phyloP scores from a whole-genome alignment of 306 rosid species.

The Castanopsis chinensis region DNA sequence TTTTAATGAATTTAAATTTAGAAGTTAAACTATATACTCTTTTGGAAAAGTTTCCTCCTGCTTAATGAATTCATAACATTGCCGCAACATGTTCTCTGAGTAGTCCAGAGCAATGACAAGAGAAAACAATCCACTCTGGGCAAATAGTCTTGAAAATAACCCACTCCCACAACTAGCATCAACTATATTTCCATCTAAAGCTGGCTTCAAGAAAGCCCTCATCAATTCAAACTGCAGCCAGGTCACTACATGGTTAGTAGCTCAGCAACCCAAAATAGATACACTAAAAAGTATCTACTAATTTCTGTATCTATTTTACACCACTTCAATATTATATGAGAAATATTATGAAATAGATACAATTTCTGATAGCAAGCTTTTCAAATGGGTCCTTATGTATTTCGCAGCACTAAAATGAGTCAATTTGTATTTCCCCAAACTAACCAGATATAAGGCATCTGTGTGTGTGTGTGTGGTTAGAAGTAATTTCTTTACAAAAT shows the following conservation, averaged over 20 bases:
- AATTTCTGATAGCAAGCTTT: background rate
- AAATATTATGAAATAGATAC: background rate
- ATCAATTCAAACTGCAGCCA: constrained; percentile 76
- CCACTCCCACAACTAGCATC: constrained; percentile 98
- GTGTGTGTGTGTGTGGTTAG: too few species aligned
- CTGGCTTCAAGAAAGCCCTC: constrained; percentile 68
- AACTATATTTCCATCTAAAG: constrained; percentile 74
- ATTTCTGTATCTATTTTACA: background rate
- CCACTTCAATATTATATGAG: background rate
- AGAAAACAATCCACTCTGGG: constrained; percentile 85
- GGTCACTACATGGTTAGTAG: constrained; percentile 16
- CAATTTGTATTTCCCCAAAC: background rate
- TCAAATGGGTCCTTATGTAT: background rate
- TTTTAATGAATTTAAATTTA: constrained; percentile 7
- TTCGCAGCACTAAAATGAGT: background rate
- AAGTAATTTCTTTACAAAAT: too few species aligned
- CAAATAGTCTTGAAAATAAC: constrained; percentile 79
- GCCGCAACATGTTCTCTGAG: constrained; percentile 88
- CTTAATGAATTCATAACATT: constrained; percentile 78
- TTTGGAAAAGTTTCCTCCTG: constrained; percentile 77
- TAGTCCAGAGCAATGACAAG: constrained; percentile 82
- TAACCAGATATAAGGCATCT: background rate
- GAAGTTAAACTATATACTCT: constrained; percentile 49
- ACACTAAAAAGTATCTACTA: background rate
- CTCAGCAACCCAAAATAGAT: constrained; percentile 6